Conservation (phyloP, 1,284 basidiomycete genomes). For the Leccinum pachyderme region DNA sequence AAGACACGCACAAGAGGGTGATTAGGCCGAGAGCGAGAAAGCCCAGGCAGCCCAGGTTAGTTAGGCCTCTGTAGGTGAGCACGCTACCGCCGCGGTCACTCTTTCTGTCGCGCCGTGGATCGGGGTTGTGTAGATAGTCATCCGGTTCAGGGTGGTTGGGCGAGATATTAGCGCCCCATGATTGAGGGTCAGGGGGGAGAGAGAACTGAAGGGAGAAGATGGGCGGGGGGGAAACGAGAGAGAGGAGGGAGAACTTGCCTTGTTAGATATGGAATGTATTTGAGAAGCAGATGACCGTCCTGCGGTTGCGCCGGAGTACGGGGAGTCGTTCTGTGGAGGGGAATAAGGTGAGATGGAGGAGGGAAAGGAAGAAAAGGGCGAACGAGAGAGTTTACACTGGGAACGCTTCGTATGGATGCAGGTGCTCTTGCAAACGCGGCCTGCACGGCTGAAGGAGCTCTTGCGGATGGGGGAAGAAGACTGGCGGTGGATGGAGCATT, state of each 20-base stretch:
- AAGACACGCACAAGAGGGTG: slow-evolving; percentile 64
- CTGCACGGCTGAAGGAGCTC: slow-evolving; percentile 37
- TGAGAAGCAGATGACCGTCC: slow-evolving; percentile 23
- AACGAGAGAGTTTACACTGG: slow-evolving; percentile 46
- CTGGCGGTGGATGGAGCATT: slow-evolving; percentile 53
- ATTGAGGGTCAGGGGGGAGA: slow-evolving; percentile 65
- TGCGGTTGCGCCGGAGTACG: slow-evolving; percentile 37
- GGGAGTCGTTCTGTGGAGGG: slow-evolving; percentile 42
- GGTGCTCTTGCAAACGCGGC: slow-evolving; percentile 47
- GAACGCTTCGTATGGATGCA: slow-evolving; percentile 36
- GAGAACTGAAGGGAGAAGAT: slow-evolving; percentile 51
- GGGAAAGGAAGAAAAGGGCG: background rate
- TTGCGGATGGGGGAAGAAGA: slow-evolving; percentile 44
- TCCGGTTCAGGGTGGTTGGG: slow-evolving; percentile 60
- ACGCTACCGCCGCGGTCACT: slow-evolving; percentile 60
- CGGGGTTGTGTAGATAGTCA: slow-evolving; percentile 73
- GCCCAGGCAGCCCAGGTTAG: slow-evolving; percentile 76
- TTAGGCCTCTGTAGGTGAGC: slow-evolving; percentile 69
- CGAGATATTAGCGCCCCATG: slow-evolving; percentile 66
- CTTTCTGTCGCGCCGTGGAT: slow-evolving; percentile 67
- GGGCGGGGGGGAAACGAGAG: background rate
- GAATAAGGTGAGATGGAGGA: slow-evolving; percentile 1
- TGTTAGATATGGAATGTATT: slow-evolving; percentile 45
- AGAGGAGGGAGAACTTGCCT: slow-evolving; percentile 32
- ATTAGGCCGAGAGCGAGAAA: slow-evolving; percentile 61